These are phyloP conservation scores for Penstemon eatonii DNA, from an alignment of 257 asterid genomes.

Conservation along the genomic window DNA sequence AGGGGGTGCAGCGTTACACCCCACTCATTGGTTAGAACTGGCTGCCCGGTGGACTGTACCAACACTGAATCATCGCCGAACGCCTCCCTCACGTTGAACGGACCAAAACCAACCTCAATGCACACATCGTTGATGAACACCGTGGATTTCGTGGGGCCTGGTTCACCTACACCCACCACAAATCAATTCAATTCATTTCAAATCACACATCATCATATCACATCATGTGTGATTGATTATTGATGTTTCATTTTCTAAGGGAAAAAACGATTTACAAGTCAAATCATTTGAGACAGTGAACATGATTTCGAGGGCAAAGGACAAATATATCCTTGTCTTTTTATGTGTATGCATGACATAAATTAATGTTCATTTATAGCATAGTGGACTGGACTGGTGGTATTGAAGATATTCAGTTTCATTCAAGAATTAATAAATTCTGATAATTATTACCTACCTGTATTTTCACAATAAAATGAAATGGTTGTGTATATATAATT, in stretches of 20 bases:
- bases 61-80: slow-evolving; percentile 85
- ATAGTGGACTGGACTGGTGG: no score
- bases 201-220: slow-evolving; percentile 4
- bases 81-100: slow-evolving; percentile 72
- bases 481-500: neutral
- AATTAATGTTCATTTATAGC: slow-evolving; percentile 10
- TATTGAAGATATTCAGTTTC: neutral
- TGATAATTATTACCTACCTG: neutral
- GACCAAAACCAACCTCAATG: slow-evolving; percentile 70
- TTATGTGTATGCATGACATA: slow-evolving; percentile 31
- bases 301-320: slow-evolving; percentile 41
- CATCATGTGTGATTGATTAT: neutral
- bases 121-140: slow-evolving; percentile 89
- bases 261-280: slow-evolving; percentile 36
- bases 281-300: slow-evolving; percentile 53
- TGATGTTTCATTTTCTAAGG: neutral
- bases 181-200: slow-evolving; percentile 30
- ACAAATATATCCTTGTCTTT: slow-evolving; percentile 49
- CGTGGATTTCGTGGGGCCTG: slow-evolving; percentile 53
- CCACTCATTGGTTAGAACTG: slow-evolving; percentile 79
- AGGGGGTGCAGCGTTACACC: slow-evolving; percentile 75
- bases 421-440: neutral
- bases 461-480: neutral
- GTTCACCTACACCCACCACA: slow-evolving; percentile 42
- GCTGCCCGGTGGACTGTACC: slow-evolving; percentile 74